A percentile compares a stretch with the other conserved stretches of the same genome.
Conservation (phyloP, 2,329 filamentous ascomycete species). For the Monilinia polystroma region DNA sequence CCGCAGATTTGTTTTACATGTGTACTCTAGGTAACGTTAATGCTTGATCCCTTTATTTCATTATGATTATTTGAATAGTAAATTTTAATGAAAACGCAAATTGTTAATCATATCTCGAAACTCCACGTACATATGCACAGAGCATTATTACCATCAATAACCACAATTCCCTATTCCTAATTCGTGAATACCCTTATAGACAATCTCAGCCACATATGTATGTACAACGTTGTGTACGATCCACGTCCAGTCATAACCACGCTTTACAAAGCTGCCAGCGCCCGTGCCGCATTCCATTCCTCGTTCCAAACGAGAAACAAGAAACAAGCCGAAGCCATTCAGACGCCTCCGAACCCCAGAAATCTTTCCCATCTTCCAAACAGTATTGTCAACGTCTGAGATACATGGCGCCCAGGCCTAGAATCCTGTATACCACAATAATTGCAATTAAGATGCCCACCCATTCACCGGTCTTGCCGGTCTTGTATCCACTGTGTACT, state of each 20-base stretch:
- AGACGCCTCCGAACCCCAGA: background rate
- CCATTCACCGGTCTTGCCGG: constrained; percentile 63
- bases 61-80: no score
- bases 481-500: constrained; percentile 54
- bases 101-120: no score
- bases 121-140: background rate
- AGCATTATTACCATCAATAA: background rate
- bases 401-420: constrained; percentile 62
- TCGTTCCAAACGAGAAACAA: background rate
- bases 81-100: background rate
- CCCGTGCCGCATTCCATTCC: constrained; percentile 1
- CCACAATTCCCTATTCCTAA: background rate
- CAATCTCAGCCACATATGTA: background rate
- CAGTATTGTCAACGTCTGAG: constrained; percentile 27
- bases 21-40: no score
- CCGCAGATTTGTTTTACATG: no score
- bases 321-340: background rate
- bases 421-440: constrained; percentile 67
- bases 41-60: no score
- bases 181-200: background rate
- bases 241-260: background rate
- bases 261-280: constrained; percentile 4
- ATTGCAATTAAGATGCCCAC: constrained; percentile 78
- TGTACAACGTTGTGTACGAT: constrained; percentile 11
- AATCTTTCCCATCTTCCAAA: background rate